These are phyloP conservation scores for Erythrophleum ivorense DNA, from an alignment of 331 rosid genomes.

Conservation along the genomic window DNA sequence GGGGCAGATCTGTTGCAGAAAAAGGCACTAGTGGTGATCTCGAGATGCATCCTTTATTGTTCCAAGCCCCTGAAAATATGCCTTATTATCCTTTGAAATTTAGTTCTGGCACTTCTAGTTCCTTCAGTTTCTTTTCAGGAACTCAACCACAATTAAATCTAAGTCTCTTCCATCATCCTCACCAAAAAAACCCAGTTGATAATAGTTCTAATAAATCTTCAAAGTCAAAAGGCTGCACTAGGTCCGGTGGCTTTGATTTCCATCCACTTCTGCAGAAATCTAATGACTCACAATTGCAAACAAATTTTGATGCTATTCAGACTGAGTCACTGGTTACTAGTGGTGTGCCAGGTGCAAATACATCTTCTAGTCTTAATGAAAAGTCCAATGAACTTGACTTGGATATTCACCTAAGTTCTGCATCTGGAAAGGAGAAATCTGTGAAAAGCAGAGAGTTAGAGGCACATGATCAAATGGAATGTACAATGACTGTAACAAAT, in stretches of 20 bases:
- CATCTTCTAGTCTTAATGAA: constrained; percentile 45
- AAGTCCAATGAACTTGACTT: constrained; percentile 76
- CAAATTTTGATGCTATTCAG: constrained; percentile 48
- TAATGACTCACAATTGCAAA: constrained; percentile 45
- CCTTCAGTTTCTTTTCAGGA: constrained; percentile 74
- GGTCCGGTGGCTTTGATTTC: constrained; percentile 79
- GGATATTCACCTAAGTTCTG: constrained; percentile 80
- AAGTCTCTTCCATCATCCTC: constrained; percentile 73
- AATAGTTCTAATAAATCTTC: constrained; percentile 51
- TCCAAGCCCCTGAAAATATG: constrained; percentile 67
- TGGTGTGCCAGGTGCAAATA: constrained; percentile 43
- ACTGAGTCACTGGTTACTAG: constrained; percentile 40
- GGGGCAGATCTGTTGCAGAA: constrained; percentile 58
- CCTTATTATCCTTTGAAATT: constrained; percentile 68
- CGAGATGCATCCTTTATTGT: constrained; percentile 93
- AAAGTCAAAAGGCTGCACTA: constrained; percentile 58
- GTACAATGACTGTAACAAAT: constrained; percentile 39
- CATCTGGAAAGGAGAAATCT: constrained; percentile 56
- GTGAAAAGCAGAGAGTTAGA: constrained; percentile 45
- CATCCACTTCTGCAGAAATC: constrained; percentile 94
- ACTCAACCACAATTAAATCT: constrained; percentile 79
- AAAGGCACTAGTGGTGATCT: constrained; percentile 61
- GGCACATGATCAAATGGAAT: constrained; percentile 44
- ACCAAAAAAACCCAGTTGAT: constrained; percentile 57
- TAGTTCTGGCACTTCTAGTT: constrained; percentile 55